Percentiles rank a stretch among this genome's conserved stretches.
Evolutionary conservation across 306 rosid genomes (phyloP).

Genomic region (Prunus armeniaca): DNA sequence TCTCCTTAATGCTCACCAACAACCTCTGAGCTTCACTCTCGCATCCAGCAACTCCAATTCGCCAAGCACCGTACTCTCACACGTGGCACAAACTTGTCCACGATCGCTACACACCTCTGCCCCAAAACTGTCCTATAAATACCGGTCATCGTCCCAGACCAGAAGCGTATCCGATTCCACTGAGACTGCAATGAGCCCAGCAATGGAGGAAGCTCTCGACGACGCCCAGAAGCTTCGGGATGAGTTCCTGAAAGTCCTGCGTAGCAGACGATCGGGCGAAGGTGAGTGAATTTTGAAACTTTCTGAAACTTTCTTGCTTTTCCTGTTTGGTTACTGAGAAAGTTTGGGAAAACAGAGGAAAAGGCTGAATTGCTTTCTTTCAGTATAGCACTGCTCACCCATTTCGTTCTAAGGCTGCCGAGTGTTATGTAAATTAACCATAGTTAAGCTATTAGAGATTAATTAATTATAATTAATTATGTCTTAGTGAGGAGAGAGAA

Average conservation of each 20-base stretch:
- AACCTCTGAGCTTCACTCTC: neutral
- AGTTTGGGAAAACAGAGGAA: neutral
- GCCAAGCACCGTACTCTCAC: neutral
- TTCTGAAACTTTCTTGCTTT: neutral
- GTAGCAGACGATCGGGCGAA: slow-evolving; percentile 44
- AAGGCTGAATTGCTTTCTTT: neutral
- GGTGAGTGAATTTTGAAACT: slow-evolving; percentile 26
- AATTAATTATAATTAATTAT: no score
- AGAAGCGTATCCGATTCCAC: neutral
- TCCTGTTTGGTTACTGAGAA: slow-evolving; percentile 7
- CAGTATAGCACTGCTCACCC: neutral
- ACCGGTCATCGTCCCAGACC: neutral
- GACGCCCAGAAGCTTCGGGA: slow-evolving; percentile 48
- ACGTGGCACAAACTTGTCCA: slow-evolving; percentile 33
- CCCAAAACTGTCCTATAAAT: slow-evolving; percentile 21
- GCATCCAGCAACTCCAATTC: neutral
- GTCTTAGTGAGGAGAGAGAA: no score
- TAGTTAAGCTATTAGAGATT: no score
- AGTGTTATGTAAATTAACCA: no score
- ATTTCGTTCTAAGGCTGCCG: no score
- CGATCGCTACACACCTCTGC: slow-evolving; percentile 6
- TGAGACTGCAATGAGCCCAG: neutral
- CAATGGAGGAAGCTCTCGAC: slow-evolving; percentile 40
- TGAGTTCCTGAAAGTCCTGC: slow-evolving; percentile 47
- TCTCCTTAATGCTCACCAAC: neutral